phyloP scores from a whole-genome alignment of 106 monocot genomes.

The Alisma plantagoaquatica region DNA sequence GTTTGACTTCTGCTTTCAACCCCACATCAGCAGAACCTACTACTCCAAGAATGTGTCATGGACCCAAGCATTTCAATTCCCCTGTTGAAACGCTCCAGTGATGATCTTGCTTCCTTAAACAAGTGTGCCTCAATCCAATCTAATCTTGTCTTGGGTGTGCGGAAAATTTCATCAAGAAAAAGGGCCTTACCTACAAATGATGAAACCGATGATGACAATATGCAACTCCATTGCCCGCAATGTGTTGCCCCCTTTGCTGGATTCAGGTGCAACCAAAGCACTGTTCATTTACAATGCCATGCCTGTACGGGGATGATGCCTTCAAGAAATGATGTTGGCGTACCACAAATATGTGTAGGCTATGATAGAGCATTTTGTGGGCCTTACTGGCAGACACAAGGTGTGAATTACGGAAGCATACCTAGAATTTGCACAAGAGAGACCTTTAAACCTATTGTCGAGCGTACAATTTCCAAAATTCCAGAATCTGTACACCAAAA shows the following conservation, averaged over 20 bases:
- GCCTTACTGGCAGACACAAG: slow-evolving; percentile 79
- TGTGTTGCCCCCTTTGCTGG: slow-evolving; percentile 50
- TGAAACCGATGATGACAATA: too few relatives aligned
- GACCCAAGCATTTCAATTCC: too few relatives aligned
- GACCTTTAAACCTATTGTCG: slow-evolving; percentile 56
- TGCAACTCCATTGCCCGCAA: too few relatives aligned
- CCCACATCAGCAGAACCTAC: too few relatives aligned
- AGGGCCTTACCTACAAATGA: too few relatives aligned
- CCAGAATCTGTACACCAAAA: slow-evolving; percentile 74
- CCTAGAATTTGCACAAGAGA: slow-evolving; percentile 45
- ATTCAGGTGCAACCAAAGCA: slow-evolving; percentile 58
- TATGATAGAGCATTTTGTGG: slow-evolving; percentile 91
- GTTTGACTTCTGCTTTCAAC: too few relatives aligned
- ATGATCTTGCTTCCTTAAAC: too few relatives aligned
- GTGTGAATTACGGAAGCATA: slow-evolving; percentile 32
- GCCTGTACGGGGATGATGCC: slow-evolving; percentile 85
- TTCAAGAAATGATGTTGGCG: slow-evolving; percentile 50
- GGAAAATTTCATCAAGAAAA: too few relatives aligned
- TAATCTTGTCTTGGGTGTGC: too few relatives aligned
- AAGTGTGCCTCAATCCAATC: too few relatives aligned
- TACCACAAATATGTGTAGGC: slow-evolving; percentile 71
- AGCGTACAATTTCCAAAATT: slow-evolving; percentile 43
- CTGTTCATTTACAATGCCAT: slow-evolving; percentile 74
- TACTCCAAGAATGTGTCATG: too few relatives aligned
- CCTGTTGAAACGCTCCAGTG: too few relatives aligned